Evolutionary conservation across 2,329 filamentous ascomycete species (phyloP).

Genomic region (Tolypocladium pustulatum): DNA sequence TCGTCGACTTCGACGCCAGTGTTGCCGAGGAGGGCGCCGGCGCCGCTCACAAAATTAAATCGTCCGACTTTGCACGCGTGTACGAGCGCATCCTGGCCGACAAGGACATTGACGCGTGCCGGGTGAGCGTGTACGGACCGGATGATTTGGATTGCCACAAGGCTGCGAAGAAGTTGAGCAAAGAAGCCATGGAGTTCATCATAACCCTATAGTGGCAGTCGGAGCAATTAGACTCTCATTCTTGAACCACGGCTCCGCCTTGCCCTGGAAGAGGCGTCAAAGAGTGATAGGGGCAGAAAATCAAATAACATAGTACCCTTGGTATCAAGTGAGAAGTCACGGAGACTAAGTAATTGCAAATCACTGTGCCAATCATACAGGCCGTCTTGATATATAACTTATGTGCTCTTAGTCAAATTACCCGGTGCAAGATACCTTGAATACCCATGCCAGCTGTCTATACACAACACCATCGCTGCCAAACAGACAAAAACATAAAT

Average conservation of each 20-base stretch:
- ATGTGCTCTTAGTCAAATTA: neutral
- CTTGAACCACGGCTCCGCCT: neutral
- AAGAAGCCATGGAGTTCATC: neutral
- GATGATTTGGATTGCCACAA: neutral
- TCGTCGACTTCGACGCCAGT: neutral
- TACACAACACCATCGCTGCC: neutral
- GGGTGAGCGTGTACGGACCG: neutral
- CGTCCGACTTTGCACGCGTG: neutral
- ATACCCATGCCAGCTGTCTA: too few species aligned
- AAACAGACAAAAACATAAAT: neutral
- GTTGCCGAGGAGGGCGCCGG: neutral
- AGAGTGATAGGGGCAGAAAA: too few species aligned
- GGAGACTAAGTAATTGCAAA: neutral
- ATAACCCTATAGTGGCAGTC: too few species aligned
- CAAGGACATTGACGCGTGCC: neutral
- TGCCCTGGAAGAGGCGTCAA: neutral
- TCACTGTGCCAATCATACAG: neutral
- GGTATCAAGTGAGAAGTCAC: neutral
- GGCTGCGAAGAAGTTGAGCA: neutral
- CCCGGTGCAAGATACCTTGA: neutral
- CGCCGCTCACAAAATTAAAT: neutral
- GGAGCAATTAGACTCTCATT: neutral
- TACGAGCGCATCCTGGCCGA: neutral
- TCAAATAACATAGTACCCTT: too few species aligned
- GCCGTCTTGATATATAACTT: neutral